phyloP scores from a whole-genome alignment of 441 rosid species.

The Gossypium schwendimanii region DNA sequence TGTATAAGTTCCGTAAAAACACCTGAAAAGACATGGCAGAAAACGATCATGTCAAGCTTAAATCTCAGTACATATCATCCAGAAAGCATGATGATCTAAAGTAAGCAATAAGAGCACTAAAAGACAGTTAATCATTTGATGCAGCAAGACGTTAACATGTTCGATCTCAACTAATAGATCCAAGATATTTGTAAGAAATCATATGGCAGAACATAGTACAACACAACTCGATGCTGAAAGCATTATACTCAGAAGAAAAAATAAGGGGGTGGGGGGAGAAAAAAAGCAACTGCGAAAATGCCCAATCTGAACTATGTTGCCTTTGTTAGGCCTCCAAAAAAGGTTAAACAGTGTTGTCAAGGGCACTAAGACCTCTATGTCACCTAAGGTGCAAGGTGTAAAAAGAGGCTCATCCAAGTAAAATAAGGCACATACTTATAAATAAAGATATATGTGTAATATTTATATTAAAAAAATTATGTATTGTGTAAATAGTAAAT shows the following conservation, averaged over 20 bases:
- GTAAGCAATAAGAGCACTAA: not conserved
- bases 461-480: too few species aligned
- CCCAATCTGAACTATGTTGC: not conserved
- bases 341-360: too few species aligned
- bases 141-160: not conserved
- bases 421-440: too few species aligned
- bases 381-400: too few species aligned
- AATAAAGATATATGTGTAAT: too few species aligned
- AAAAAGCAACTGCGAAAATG: too few species aligned
- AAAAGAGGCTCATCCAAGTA: too few species aligned
- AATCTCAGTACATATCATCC: not conserved
- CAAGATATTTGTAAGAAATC: not conserved
- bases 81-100: not conserved
- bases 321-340: not conserved
- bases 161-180: not conserved
- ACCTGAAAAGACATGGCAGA: constrained; percentile 41
- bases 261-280: too few species aligned
- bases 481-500: too few species aligned
- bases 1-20: constrained; percentile 98
- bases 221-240: constrained; percentile 2
- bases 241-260: not conserved
- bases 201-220: not conserved
- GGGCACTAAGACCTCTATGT: too few species aligned
- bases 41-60: not conserved
- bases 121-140: not conserved